Percentiles rank a stretch among this genome's conserved stretches.
Conservation (phyloP, 1,284 basidiomycete species). For the Inonotus obliquus region DNA sequence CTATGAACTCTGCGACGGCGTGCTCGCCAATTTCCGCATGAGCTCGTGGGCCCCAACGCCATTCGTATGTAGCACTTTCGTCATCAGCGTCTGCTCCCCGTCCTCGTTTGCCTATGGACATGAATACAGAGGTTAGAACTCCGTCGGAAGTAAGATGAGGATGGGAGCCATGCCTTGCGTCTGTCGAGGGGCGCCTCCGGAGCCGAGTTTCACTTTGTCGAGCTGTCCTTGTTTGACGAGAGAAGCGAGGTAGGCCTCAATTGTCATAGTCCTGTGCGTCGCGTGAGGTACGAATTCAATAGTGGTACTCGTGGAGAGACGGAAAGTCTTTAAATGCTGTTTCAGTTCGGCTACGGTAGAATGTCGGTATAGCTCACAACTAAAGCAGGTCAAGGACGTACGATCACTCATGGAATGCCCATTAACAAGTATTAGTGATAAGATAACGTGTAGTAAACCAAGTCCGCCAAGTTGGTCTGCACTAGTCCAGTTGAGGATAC, state of each 20-base stretch:
- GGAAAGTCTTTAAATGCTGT: constrained; percentile 55
- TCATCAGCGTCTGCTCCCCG: constrained; percentile 40
- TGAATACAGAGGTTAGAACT: background rate
- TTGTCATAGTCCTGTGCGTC: constrained; percentile 40
- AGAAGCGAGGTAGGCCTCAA: constrained; percentile 53
- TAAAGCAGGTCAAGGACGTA: constrained; percentile 29
- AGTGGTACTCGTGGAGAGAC: constrained; percentile 39
- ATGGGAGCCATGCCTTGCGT: constrained; percentile 11
- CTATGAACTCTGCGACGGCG: constrained; percentile 58
- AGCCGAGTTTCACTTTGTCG: constrained; percentile 34
- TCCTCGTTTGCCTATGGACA: constrained; percentile 44
- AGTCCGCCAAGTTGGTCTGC: constrained; percentile 57
- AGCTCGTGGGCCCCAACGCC: constrained; percentile 77
- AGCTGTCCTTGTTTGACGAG: constrained; percentile 65
- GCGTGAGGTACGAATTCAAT: constrained; percentile 47
- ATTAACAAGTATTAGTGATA: constrained; percentile 67
- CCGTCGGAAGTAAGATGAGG: too few species aligned
- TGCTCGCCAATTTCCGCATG: constrained; percentile 68
- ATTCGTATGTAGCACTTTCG: constrained; percentile 55
- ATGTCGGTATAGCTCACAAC: background rate
- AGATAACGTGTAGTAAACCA: constrained; percentile 65
- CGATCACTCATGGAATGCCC: constrained; percentile 63
- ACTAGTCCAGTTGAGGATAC: constrained; percentile 63
- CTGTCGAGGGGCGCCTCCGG: constrained; percentile 3
- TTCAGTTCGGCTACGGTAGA: constrained; percentile 51